A percentile compares a stretch with the other conserved stretches of the same genome.
Conservation (phyloP, 768 basidiomycete genomes). For the Rhodosporidiobolus odoratus region DNA sequence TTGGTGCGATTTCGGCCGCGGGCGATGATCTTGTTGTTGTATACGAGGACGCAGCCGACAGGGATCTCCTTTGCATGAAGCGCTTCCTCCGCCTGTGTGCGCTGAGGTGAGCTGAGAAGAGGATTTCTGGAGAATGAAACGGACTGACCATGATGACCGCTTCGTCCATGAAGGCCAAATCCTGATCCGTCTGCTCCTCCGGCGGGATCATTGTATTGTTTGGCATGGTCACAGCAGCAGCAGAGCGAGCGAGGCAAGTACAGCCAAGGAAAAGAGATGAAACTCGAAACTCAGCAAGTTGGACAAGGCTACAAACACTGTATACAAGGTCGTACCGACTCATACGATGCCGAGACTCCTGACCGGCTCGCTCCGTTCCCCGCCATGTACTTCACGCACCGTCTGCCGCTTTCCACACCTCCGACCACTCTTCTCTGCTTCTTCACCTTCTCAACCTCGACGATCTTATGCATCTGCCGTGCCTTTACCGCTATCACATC, state of each 20-base stretch:
- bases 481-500: conserved; percentile 8
- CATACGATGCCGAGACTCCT: not conserved
- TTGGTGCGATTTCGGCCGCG: conserved; percentile 89
- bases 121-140: not conserved
- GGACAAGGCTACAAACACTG: too few relatives aligned
- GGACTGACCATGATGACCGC: conserved; percentile 70
- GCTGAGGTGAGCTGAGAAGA: not conserved
- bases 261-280: not conserved
- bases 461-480: conserved; percentile 4
- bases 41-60: conserved; percentile 91
- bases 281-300: too few relatives aligned
- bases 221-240: conserved; percentile 7
- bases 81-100: conserved; percentile 59
- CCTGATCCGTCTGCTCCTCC: conserved; percentile 46
- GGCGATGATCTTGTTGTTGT: conserved; percentile 70
- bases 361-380: not conserved
- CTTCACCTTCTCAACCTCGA: not conserved
- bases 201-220: conserved; percentile 36
- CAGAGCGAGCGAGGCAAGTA: not conserved
- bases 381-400: not conserved
- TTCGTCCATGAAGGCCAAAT: conserved; percentile 66
- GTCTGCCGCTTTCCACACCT: not conserved
- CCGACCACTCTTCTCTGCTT: not conserved
- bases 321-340: too few relatives aligned
- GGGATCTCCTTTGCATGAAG: conserved; percentile 81